phyloP scores from a whole-genome alignment of 1,284 basidiomycete species.

The Sanguinoderma infundibulare region DNA sequence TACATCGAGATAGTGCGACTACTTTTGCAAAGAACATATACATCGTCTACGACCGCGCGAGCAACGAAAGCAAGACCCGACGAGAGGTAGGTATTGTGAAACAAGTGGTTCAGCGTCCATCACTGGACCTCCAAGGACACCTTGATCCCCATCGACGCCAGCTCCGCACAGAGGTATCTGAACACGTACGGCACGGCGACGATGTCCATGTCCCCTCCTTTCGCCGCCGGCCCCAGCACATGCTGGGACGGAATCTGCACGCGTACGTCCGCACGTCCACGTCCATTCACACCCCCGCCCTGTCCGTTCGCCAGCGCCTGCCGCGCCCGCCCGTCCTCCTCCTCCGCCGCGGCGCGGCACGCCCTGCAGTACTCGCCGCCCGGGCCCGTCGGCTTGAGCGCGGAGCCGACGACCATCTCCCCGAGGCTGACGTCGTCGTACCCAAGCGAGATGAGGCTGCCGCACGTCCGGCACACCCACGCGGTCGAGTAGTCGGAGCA shows the following conservation, averaged over 20 bases:
- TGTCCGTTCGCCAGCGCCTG: conserved; percentile 49
- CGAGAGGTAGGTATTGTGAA: neutral
- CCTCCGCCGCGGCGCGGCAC: conserved; percentile 76
- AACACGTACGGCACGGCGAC: conserved; percentile 97
- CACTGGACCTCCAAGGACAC: conserved; percentile 70
- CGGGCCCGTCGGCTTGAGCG: conserved; percentile 63
- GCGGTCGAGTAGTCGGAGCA: conserved; percentile 99
- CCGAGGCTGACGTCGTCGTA: conserved; percentile 86
- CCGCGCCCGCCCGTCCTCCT: conserved; percentile 61
- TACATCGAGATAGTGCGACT: neutral
- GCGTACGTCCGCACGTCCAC: conserved; percentile 51
- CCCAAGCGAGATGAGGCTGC: conserved; percentile 93
- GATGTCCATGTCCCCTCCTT: conserved; percentile 87
- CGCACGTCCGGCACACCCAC: conserved; percentile 97
- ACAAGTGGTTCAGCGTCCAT: neutral
- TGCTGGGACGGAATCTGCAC: conserved; percentile 70
- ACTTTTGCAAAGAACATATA: conserved; percentile 1
- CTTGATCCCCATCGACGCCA: conserved; percentile 88
- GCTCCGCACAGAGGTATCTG: conserved; percentile 84
- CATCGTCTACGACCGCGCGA: conserved; percentile 10
- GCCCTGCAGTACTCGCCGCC: conserved; percentile 91
- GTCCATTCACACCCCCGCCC: conserved; percentile 38
- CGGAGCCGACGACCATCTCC: conserved; percentile 57
- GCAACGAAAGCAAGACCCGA: conserved; percentile 14
- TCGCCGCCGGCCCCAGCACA: conserved; percentile 59